Evolutionary conservation across 768 basidiomycete genomes (phyloP).

Genomic region (Mycena sanguinolenta): DNA sequence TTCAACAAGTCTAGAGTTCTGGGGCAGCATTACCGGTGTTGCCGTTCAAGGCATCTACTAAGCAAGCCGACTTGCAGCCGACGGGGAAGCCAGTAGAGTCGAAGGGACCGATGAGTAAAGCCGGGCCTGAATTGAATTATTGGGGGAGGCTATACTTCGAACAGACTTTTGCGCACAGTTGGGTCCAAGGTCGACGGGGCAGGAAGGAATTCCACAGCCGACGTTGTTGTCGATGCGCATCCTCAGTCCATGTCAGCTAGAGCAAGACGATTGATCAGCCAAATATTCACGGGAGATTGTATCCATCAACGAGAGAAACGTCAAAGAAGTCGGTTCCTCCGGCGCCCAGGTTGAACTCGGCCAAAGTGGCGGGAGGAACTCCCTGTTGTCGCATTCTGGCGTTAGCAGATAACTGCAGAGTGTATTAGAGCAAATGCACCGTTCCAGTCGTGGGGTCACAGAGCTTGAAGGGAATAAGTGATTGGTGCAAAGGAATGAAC

Average conservation of each 20-base stretch:
- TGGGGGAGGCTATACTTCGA: background rate
- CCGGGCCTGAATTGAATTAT: constrained; percentile 31
- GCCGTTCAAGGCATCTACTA: constrained; percentile 51
- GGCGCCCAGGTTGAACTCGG: constrained; percentile 39
- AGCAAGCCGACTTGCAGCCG: constrained; percentile 61
- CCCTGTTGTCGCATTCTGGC: constrained; percentile 43
- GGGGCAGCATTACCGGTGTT: constrained; percentile 50
- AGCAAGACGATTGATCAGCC: background rate
- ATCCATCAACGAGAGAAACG: constrained; percentile 11
- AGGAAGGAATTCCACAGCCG: constrained; percentile 56
- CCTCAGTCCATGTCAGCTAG: background rate
- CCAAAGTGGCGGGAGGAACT: constrained; percentile 77
- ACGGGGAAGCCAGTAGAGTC: constrained; percentile 49
- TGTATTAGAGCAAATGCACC: background rate
- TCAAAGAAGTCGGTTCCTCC: constrained; percentile 7
- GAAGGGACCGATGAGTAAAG: constrained; percentile 38
- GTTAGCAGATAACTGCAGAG: too few relatives aligned
- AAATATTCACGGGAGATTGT: background rate
- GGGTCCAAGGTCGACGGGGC: constrained; percentile 62
- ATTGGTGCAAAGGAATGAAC: background rate
- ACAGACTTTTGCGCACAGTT: constrained; percentile 45
- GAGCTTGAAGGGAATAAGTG: constrained; percentile 12
- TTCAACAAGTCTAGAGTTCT: background rate
- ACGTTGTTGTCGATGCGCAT: constrained; percentile 45
- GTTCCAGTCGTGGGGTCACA: constrained; percentile 58